Conservation (phyloP, 208 protist species). For the Leptomonas pyrrhocoris region DNA sequence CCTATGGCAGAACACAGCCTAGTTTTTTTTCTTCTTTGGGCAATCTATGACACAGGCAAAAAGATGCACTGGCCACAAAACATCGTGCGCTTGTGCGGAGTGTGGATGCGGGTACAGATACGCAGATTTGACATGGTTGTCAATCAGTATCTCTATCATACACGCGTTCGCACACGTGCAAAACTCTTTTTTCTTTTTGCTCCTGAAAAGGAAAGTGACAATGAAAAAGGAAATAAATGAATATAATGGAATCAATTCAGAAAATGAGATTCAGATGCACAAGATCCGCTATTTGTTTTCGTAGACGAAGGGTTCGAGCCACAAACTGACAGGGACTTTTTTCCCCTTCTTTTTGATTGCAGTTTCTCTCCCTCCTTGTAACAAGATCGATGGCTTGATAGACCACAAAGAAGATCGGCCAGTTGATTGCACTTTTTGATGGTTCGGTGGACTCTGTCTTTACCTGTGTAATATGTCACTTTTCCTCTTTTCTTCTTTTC, state of each 20-base stretch:
- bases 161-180: not conserved
- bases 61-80: not conserved
- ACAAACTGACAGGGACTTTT: no score
- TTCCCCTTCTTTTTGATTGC: no score
- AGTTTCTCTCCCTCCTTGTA: no score
- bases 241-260: no score
- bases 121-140: not conserved
- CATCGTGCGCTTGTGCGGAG: not conserved
- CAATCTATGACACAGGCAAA: not conserved
- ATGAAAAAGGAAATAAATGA: no score
- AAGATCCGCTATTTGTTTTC: not conserved
- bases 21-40: not conserved
- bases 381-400: no score
- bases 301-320: no score
- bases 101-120: not conserved
- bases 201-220: not conserved
- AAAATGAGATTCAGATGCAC: no score
- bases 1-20: conserved; percentile 37
- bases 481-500: no score
- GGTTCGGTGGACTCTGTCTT: not conserved
- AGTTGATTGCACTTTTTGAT: no score
- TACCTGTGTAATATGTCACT: not conserved
- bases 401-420: no score
- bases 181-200: conserved; percentile 13
- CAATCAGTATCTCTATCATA: not conserved